Conservation (phyloP, 2,329 filamentous ascomycete genomes). For the Ceratocystis papillata region DNA sequence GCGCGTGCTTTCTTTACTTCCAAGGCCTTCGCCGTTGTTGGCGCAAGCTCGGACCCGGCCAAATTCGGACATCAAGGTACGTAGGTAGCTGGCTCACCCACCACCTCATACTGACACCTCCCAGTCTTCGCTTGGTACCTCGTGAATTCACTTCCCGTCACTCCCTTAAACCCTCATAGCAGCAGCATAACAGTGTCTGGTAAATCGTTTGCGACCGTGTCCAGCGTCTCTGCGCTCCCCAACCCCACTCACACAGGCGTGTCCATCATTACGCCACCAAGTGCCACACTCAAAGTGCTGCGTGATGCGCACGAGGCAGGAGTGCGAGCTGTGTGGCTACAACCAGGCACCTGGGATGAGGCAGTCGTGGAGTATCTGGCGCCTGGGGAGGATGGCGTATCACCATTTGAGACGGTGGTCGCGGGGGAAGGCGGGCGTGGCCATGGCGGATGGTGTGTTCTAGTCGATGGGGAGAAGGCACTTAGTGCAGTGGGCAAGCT, state of each 20-base stretch:
- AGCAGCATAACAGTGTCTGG: conserved; percentile 49
- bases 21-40: conserved; percentile 74
- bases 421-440: conserved; percentile 53
- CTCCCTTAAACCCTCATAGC: conserved; percentile 69
- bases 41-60: conserved; percentile 69
- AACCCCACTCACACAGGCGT: conserved; percentile 61
- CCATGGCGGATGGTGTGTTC: conserved; percentile 72
- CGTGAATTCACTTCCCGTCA: conserved; percentile 60
- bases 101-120: conserved; percentile 5
- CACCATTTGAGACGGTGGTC: conserved; percentile 58
- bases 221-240: conserved; percentile 54
- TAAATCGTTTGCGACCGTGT: conserved; percentile 47
- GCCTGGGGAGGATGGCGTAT: conserved; percentile 33
- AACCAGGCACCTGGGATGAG: conserved; percentile 79
- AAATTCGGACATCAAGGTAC: conserved; percentile 85
- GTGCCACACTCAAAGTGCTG: conserved; percentile 61
- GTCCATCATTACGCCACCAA: conserved; percentile 78
- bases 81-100: conserved; percentile 26
- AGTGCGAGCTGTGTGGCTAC: conserved; percentile 70
- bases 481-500: conserved; percentile 47
- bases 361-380: conserved; percentile 60
- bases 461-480: conserved; percentile 68
- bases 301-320: conserved; percentile 66
- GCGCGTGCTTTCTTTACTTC: conserved; percentile 72
- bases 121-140: conserved; percentile 87